Evolutionary conservation across 2,329 filamentous ascomycete species (phyloP), one percentile per base, ranked within the genome.

Genomic region (Dothistroma septosporum): DNA sequence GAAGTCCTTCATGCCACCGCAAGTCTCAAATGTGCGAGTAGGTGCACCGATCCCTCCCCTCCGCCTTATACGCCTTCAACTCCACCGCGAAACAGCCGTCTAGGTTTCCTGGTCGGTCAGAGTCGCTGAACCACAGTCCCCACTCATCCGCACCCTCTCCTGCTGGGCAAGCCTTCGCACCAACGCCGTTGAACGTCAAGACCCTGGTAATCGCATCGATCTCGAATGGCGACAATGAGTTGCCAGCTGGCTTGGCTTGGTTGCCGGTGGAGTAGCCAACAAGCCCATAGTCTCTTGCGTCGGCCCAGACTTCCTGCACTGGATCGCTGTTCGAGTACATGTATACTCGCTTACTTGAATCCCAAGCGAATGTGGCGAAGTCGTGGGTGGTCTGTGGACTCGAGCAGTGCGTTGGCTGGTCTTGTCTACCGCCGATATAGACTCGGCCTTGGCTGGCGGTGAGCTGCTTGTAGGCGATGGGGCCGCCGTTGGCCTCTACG

Each of bases 391-490:
- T 24, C 14, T 53, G 47, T 4, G 44, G 8, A 22, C 33, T 32
- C 28, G 31, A 22, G 56, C 48, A 21, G 31, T 37, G 21, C 12
- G 24, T 50, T 2, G 19, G 12, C n/a, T 47, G 47, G 32, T 32
- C 37, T 52, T 58, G 56, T 6, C 5, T 24, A 32, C 56, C 56
- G 47, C 56, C 56, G 48, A 58, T 58, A 33, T 24, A 58, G 48
- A 58, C n/a, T 16, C 47, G 46, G n/a, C 48, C 48, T 5, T 16
- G 10, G 6, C 19, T 33, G 31, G 56, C 56, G 14, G 47, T 44
- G 32, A 58, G 32, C 4, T 58, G 14, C 2, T 35, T 37, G 31
- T 52, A 32, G 19, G 12, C 14, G 47, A 50, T 10, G 19, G 22
- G 4, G 31, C 32, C 10, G 56, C 56, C 56, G 16, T 12, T 46